Base-by-base conservation (phyloP, 371 early-diverging fungal genomes). In the Dinochytrium kinnereticum region DNA sequence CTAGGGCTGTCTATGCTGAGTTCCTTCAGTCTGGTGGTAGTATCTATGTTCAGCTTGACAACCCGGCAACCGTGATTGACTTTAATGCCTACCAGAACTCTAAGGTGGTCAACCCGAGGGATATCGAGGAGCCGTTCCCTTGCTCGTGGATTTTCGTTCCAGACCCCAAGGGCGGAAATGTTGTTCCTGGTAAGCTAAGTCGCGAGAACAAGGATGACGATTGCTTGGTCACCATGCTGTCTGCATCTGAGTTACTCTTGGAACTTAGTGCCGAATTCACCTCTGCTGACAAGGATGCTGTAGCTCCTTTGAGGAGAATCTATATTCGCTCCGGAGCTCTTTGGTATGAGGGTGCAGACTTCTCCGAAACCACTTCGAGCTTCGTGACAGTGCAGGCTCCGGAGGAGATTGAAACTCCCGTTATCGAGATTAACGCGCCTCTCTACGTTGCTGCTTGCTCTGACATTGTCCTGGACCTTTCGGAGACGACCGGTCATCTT, bases 381-480 rank as follows among this genome's bases (percentile, higher is more conserved):
- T 26, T n/a, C 15, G 24, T 36, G 33, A 65, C 65, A n/a, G 73
- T 76, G 28, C n/a, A 36, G 3, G 26, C 49, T 21, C 76, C 76
- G 1, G 70, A 24, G 2, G 59, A 51, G 21, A 26, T 70, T 33
- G 69, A 64, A 2, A 36, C 26, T 15, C 76, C 76, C 13, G n/a
- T 13, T 5, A 57, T 72, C 17, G 40, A 39, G 15, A 64, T 72
- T 19, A 34, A 51, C 44, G 76, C 72, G 13, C 73, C 76, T 30
- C 37, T 34, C 7, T 68, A 39, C 28, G 21, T 76, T 1, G 59
- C 73, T 10, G 5, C 28, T 26, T 76, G 76, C 51, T n/a, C 69
- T 51, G 73, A 68, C 28, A 7, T 76, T 19, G 50, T 50, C n/a
- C 21, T 76, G 39, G 76, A 76, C 39, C 26, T 72, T 49, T 73